A percentile compares a stretch with the other conserved stretches of the same genome.
Conservation (phyloP, 2,329 filamentous ascomycete genomes). For the Cladosporium sp. region DNA sequence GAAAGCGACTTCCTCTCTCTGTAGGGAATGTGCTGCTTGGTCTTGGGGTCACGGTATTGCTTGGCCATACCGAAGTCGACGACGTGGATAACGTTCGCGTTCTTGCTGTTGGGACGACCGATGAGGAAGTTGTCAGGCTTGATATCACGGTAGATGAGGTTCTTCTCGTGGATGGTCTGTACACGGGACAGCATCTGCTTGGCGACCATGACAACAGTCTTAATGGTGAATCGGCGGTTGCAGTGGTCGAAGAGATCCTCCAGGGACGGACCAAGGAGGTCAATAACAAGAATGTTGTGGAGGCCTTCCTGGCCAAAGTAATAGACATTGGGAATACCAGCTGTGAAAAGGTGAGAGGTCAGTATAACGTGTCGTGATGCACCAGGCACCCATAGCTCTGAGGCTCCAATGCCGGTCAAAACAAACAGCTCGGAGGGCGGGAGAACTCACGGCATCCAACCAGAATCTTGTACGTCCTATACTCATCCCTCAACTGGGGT, state of each 20-base stretch:
- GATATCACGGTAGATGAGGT: constrained; percentile 98
- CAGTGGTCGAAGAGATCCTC: constrained; percentile 98
- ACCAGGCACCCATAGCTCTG: neutral
- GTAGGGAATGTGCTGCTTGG: constrained; percentile 98
- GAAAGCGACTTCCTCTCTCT: constrained; percentile 90
- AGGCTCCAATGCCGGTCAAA: constrained; percentile 2
- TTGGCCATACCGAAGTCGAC: constrained; percentile 99
- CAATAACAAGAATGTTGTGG: constrained; percentile 98
- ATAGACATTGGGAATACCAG: constrained; percentile 98
- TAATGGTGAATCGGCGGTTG: constrained; percentile 89
- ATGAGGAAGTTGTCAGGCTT: constrained; percentile 99
- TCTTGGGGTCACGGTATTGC: constrained; percentile 97
- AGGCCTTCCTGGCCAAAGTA: constrained; percentile 98
- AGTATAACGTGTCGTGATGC: neutral
- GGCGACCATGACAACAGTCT: constrained; percentile 98
- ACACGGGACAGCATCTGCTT: constrained; percentile 98
- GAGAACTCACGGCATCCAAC: constrained; percentile 90
- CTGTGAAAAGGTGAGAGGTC: constrained; percentile 49
- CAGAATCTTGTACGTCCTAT: constrained; percentile 98
- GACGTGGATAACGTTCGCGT: constrained; percentile 97
- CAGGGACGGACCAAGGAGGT: constrained; percentile 88
- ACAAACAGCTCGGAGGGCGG: constrained; percentile 8
- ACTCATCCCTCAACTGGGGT: constrained; percentile 95
- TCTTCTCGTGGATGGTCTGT: constrained; percentile 96
- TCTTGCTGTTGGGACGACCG: constrained; percentile 84